Evolutionary conservation across 208 protist species (phyloP).

Genomic region (Trichomonas vaginalis): DNA sequence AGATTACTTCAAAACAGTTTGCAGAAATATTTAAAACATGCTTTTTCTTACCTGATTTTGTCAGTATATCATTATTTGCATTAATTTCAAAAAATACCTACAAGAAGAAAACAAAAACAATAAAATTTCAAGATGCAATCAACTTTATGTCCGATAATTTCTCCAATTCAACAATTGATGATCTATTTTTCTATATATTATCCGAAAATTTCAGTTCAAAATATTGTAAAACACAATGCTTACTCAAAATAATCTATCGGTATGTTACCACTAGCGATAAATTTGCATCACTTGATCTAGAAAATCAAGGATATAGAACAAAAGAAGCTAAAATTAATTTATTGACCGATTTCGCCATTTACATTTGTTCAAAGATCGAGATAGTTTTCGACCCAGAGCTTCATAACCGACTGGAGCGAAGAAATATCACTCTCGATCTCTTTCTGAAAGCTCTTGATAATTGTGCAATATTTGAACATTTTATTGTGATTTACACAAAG

Average conservation of each 20-base stretch:
- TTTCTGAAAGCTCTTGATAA: neutral
- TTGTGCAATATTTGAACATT: neutral
- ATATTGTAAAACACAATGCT: neutral
- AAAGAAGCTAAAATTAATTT: neutral
- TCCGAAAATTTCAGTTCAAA: neutral
- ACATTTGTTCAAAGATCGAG: neutral
- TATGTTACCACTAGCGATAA: neutral
- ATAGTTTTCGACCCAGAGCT: neutral
- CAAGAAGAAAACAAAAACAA: neutral
- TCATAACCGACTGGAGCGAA: neutral
- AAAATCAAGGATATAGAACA: neutral
- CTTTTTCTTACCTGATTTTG: neutral
- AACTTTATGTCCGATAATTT: neutral
- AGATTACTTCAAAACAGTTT: neutral
- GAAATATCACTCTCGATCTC: neutral
- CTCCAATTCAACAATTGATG: neutral
- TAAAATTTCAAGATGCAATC: neutral
- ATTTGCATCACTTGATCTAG: neutral
- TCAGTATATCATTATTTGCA: neutral
- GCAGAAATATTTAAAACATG: neutral
- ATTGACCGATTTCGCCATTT: neutral
- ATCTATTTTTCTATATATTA: neutral
- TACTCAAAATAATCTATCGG: neutral
- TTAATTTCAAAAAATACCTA: neutral
- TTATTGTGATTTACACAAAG: neutral